phyloP scores from a whole-genome alignment of 805 yeast species.

The Sungouiella thailandica region DNA sequence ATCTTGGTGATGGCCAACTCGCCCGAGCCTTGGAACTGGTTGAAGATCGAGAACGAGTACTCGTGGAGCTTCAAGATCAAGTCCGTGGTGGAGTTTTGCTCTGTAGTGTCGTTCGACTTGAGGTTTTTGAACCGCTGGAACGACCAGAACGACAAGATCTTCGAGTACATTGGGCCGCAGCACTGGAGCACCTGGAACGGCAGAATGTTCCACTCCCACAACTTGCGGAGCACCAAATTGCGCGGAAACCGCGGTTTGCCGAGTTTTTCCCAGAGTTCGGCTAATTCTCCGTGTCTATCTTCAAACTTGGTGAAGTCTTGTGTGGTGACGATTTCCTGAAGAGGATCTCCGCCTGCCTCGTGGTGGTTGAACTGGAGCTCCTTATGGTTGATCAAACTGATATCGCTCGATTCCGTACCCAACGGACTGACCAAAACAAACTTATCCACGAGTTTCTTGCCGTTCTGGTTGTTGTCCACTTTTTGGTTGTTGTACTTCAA shows the following conservation, averaged over 20 bases:
- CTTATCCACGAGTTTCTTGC: slow-evolving; percentile 14
- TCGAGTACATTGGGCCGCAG: slow-evolving; percentile 37
- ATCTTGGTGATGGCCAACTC: slow-evolving; percentile 40
- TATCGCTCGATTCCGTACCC: slow-evolving; percentile 38
- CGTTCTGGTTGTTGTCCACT: slow-evolving; percentile 4
- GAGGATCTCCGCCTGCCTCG: slow-evolving; percentile 31
- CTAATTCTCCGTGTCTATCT: slow-evolving; percentile 13
- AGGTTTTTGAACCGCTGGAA: slow-evolving; percentile 33
- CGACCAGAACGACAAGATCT: slow-evolving; percentile 38
- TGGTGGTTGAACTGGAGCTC: slow-evolving; percentile 31
- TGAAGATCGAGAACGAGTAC: slow-evolving; percentile 38
- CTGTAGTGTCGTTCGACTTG: slow-evolving; percentile 10
- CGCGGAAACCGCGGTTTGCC: slow-evolving; percentile 37
- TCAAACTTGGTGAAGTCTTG: slow-evolving; percentile 16
- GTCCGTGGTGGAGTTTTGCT: slow-evolving; percentile 7
- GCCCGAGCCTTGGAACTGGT: slow-evolving; percentile 40
- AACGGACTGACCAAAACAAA: slow-evolving; percentile 35
- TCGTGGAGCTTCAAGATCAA: slow-evolving; percentile 33
- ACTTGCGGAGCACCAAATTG: slow-evolving; percentile 21
- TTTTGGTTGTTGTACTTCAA: slow-evolving; percentile 35
- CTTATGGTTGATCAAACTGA: slow-evolving; percentile 29
- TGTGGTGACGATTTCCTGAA: slow-evolving; percentile 24
- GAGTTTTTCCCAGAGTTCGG: slow-evolving; percentile 25
- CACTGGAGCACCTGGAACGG: slow-evolving; percentile 37
- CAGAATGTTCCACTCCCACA: slow-evolving; percentile 36